These are phyloP conservation scores for Kwoniella pini DNA, from an alignment of 768 basidiomycete genomes.

Conservation along the genomic window DNA sequence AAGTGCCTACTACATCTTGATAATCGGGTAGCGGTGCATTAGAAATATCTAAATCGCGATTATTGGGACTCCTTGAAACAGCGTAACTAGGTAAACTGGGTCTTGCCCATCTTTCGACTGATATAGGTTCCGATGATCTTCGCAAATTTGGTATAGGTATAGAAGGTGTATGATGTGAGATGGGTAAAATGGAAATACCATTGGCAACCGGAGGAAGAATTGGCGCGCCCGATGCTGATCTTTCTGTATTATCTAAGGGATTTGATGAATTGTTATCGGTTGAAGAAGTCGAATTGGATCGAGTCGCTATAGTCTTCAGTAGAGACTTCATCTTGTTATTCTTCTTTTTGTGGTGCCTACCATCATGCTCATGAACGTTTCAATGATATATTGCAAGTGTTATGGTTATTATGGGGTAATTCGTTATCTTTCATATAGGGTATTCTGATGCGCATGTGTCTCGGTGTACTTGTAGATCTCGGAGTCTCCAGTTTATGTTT, in stretches of 20 bases:
- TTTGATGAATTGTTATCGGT: neutral
- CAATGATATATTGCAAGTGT: no score
- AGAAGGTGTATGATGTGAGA: slow-evolving; percentile 1
- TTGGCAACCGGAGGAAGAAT: neutral
- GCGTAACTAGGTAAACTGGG: slow-evolving; percentile 14
- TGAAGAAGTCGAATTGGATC: neutral
- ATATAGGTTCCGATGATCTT: slow-evolving; percentile 6
- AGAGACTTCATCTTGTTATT: neutral
- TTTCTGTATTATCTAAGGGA: neutral
- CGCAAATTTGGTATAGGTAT: slow-evolving; percentile 7
- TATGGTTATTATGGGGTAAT: no score
- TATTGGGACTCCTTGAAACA: slow-evolving; percentile 2
- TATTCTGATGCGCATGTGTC: no score
- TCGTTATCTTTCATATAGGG: no score
- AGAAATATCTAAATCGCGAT: neutral
- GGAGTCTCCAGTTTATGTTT: neutral
- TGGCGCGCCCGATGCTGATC: neutral
- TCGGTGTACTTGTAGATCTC: no score
- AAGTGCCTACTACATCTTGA: slow-evolving; percentile 3
- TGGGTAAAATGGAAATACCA: neutral
- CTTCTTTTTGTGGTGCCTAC: no score
- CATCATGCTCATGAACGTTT: no score
- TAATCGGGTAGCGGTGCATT: slow-evolving; percentile 1
- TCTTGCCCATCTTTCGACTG: slow-evolving; percentile 7
- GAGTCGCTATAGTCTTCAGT: neutral